Percentiles rank a stretch among this genome's conserved stretches.
phyloP scores from a whole-genome alignment of 169 alveolate genomes.

The Theileria orientalis region DNA sequence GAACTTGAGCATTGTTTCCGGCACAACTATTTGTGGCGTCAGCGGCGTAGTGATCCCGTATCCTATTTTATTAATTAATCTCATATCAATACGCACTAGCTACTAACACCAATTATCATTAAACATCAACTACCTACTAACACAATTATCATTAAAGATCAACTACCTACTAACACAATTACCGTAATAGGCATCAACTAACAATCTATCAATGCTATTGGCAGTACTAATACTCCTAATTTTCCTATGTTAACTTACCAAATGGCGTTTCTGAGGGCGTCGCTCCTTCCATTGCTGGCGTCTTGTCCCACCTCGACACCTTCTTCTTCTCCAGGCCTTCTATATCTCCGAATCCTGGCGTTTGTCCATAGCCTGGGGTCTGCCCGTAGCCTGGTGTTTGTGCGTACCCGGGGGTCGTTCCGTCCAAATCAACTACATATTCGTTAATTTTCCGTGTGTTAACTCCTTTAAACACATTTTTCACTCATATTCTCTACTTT shows the following conservation, averaged over 20 bases:
- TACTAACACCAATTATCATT: conserved; percentile 6
- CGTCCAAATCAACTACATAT: too few species aligned
- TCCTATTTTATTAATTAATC: conserved; percentile 35
- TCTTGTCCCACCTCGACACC: conserved; percentile 77
- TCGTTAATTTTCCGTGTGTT: too few species aligned
- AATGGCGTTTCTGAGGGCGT: conserved; percentile 80
- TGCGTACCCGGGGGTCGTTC: conserved; percentile 64
- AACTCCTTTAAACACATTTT: too few species aligned
- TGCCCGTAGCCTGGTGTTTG: conserved; percentile 55
- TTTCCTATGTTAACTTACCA: too few species aligned
- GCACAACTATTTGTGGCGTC: conserved; percentile 34
- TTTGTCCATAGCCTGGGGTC: conserved; percentile 52
- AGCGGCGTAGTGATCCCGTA: conserved; percentile 59
- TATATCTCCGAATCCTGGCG: not conserved
- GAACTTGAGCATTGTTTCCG: conserved; percentile 5
- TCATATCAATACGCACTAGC: conserved; percentile 12
- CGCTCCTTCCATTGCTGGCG: conserved; percentile 69
- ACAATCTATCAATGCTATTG: too few species aligned
- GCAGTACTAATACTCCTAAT: too few species aligned
- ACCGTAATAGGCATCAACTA: too few species aligned
- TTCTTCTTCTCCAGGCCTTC: conserved; percentile 29
- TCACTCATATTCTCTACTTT: too few species aligned
- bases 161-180: too few species aligned
- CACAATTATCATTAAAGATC: too few species aligned
- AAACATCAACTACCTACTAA: not conserved